Conservation (phyloP, 2,329 filamentous ascomycete genomes). For the Cercospora berteroae region DNA sequence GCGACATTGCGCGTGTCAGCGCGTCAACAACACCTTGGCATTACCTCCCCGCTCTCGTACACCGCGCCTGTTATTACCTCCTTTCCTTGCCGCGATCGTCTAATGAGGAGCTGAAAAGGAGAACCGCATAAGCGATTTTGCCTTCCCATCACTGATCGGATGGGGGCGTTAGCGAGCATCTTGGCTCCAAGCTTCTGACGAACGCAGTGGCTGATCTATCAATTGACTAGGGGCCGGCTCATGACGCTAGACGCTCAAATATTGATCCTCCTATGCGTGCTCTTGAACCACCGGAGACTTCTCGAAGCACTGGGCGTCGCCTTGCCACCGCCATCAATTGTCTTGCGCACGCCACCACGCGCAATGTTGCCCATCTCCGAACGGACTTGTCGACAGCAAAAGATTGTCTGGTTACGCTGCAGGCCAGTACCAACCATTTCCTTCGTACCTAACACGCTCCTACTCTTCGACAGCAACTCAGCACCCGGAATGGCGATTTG, state of each 20-base stretch:
- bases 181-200: neutral
- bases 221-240: neutral
- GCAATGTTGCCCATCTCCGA: neutral
- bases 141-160: neutral
- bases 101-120: neutral
- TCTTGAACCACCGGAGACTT: neutral
- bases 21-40: neutral
- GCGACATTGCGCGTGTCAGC: neutral
- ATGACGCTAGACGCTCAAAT: neutral
- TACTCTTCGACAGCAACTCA: neutral
- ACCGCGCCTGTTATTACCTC: neutral
- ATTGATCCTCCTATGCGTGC: neutral
- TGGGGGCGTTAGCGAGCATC: neutral
- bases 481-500: neutral
- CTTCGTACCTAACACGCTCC: neutral
- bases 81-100: neutral
- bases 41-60: neutral
- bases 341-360: neutral
- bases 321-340: neutral
- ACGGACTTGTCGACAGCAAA: neutral
- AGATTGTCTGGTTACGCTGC: neutral
- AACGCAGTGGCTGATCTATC: slow-evolving; percentile 2
- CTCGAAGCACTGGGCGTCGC: slow-evolving; percentile 1
- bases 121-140: neutral
- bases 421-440: neutral